A percentile compares a stretch with the other conserved stretches of the same genome.
Conservation (phyloP, 805 yeast species). For the Ogataea ganodermae region DNA sequence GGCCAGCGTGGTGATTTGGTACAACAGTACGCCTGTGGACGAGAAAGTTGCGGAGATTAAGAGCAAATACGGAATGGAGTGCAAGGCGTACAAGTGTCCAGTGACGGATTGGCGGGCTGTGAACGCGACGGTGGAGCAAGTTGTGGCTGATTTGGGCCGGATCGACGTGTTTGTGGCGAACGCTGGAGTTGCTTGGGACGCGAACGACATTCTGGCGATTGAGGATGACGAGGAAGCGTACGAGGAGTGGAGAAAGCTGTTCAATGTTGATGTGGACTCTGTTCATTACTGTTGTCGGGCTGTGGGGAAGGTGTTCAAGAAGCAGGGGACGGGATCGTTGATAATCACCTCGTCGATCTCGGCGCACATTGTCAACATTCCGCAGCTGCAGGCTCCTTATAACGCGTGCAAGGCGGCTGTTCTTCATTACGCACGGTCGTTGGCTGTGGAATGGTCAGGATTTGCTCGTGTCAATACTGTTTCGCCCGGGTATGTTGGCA, state of each 20-base stretch:
- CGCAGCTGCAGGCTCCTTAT: conserved; percentile 84
- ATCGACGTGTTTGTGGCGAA: conserved; percentile 86
- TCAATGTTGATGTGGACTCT: conserved; percentile 76
- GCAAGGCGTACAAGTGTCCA: conserved; percentile 65
- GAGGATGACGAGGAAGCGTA: conserved; percentile 46
- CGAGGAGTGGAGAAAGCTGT: conserved; percentile 68
- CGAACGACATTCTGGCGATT: conserved; percentile 53
- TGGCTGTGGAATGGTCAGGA: conserved; percentile 88
- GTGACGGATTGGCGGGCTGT: conserved; percentile 54
- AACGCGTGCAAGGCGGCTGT: conserved; percentile 88
- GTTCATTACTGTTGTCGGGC: conserved; percentile 78
- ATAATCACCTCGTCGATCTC: conserved; percentile 89
- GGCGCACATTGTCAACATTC: conserved; percentile 82
- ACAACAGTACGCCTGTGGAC: conserved; percentile 62
- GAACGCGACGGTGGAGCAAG: conserved; percentile 48
- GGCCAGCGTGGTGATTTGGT: conserved; percentile 76
- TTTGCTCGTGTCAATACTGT: conserved; percentile 83
- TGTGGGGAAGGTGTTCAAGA: conserved; percentile 70
- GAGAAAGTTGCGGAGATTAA: conserved; percentile 59
- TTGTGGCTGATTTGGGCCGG: conserved; percentile 70
- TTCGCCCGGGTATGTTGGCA: conserved; percentile 84
- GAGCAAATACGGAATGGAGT: conserved; percentile 58
- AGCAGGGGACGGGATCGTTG: conserved; percentile 75
- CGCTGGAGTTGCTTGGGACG: conserved; percentile 85
- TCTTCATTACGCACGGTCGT: conserved; percentile 69